Evolutionary conservation across 305 asterid genomes (phyloP).

Genomic region (Fraxinus nigra): DNA sequence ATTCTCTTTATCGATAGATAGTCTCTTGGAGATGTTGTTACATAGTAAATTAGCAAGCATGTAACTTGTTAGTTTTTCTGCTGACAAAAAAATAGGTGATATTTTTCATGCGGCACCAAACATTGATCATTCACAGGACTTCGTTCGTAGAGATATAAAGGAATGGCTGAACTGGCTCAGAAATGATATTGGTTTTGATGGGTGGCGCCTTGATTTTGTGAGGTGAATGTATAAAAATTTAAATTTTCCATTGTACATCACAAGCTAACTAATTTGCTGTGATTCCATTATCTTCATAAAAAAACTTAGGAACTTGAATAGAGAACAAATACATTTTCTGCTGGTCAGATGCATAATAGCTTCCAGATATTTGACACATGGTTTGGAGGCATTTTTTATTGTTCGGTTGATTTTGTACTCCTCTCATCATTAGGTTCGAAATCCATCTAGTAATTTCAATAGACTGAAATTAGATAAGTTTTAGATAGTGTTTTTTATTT

Average conservation of each 20-base stretch:
- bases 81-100: slow-evolving; percentile 33
- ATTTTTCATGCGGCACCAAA: slow-evolving; percentile 64
- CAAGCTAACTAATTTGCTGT: neutral
- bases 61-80: neutral
- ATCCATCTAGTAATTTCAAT: neutral
- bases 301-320: neutral
- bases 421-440: neutral
- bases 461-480: neutral
- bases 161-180: slow-evolving; percentile 57
- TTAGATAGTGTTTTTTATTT: neutral
- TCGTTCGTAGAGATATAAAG: slow-evolving; percentile 48
- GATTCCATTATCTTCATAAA: neutral
- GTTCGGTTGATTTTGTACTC: neutral
- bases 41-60: neutral
- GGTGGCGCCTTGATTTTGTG: slow-evolving; percentile 64
- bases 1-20: neutral
- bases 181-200: slow-evolving; percentile 56
- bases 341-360: neutral
- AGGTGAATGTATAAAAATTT: slow-evolving; percentile 25
- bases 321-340: neutral
- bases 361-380: neutral
- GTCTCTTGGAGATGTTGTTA: neutral
- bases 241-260: neutral
- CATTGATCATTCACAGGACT: slow-evolving; percentile 56
- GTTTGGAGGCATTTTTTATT: neutral